Base-by-base conservation (phyloP, 495 filamentous ascomycete genomes). In the Parathielavia appendiculata region DNA sequence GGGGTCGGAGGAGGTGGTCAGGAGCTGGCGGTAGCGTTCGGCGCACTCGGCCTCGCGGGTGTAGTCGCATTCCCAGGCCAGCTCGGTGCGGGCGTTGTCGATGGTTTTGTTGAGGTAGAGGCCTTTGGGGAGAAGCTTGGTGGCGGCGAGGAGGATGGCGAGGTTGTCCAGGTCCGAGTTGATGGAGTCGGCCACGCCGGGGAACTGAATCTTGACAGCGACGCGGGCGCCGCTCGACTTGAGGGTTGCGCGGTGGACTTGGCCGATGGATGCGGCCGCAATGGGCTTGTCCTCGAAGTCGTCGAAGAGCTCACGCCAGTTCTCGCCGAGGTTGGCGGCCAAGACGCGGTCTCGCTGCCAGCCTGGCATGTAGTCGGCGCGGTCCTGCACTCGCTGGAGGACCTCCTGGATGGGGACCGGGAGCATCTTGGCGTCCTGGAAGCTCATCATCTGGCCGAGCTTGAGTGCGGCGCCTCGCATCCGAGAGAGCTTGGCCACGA, bases 381-480 rank as follows among this genome's bases (percentile, higher is more conserved):
- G 88, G 71, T 98, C 95, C 69, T 98, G 93, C 0, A 98, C 95
- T 1, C 93, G 85, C 66, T 93, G 89, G 17, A 98, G 79, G 34
- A 98, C 89, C 63, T 91, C 81, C 53, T 90, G 85, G 32, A 98
- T 89, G 0, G 88, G 81, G 2, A 80, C 83, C 5, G 93, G 93
- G 0, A 98, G 81, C 86, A 97, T 89, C 67, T 96, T 96, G n/a
- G 89, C 83, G 71, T 98, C 92, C 83, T 98, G 93, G 67, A 98
- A 91, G 66, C 88, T 93, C 75, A 98, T 86, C 88, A 98, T 91
- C 73, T 98, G 93, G 5, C 93, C 93, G 6, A 98, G 74, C 72
- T 98, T 98, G n/a, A 98, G 75, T 44, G 93, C 93, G n/a, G 93
- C 95, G 22, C 93, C 93, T 64, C 93, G 85, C 93, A 98, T 98